phyloP scores from a whole-genome alignment of 2,329 filamentous ascomycete species.

The Verticillium alfalfae region DNA sequence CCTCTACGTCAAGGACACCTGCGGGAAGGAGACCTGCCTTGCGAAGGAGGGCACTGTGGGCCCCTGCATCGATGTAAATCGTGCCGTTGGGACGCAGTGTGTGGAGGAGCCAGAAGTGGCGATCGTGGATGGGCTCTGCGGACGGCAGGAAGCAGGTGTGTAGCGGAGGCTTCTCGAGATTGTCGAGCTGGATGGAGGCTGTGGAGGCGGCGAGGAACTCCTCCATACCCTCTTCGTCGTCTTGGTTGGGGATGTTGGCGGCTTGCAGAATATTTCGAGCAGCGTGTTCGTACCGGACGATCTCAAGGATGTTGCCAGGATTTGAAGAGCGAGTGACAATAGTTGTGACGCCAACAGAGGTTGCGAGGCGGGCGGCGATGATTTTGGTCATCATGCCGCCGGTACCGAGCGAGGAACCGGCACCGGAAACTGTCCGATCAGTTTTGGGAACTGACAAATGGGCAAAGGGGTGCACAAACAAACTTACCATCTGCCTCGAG shows the following conservation, averaged over 20 bases:
- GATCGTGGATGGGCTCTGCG: constrained; percentile 77
- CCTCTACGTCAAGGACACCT: constrained; percentile 86
- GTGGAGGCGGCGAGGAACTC: constrained; percentile 32
- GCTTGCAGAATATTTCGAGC: constrained; percentile 21
- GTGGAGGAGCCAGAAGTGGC: constrained; percentile 96
- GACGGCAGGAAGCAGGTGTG: constrained; percentile 93
- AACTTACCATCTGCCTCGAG: constrained; percentile 73
- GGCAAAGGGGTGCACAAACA: not conserved
- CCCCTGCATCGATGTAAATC: constrained; percentile 88
- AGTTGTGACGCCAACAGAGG: constrained; percentile 90
- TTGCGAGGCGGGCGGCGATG: constrained; percentile 83
- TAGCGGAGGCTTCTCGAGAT: constrained; percentile 50
- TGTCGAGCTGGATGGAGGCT: constrained; percentile 32
- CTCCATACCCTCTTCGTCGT: constrained; percentile 14
- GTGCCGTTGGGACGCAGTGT: constrained; percentile 86
- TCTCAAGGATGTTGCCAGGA: constrained; percentile 83
- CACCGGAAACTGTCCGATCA: constrained; percentile 64
- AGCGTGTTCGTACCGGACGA: constrained; percentile 74
- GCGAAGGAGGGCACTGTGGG: constrained; percentile 69
- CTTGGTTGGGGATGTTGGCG: constrained; percentile 12
- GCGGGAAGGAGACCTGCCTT: constrained; percentile 87
- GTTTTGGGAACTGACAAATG: not conserved
- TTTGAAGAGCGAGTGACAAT: constrained; percentile 93
- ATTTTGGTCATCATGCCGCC: constrained; percentile 99
- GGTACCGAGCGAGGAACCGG: constrained; percentile 83